phyloP scores from a whole-genome alignment of 2,329 filamentous ascomycete genomes.

The Fusarium camptoceras region DNA sequence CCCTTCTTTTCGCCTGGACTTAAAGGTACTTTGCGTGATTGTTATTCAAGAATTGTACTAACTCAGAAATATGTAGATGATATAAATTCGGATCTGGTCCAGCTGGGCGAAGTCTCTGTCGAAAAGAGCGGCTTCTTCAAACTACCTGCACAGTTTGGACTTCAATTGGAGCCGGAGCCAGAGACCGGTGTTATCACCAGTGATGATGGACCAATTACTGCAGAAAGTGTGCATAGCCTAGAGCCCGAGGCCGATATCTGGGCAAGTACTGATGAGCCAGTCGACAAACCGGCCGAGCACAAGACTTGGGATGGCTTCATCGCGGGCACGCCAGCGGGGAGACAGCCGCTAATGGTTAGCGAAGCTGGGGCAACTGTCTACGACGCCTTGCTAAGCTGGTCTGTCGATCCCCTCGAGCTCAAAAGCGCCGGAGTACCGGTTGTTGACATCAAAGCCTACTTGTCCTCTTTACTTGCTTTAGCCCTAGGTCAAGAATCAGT shows the following conservation, averaged over 20 bases:
- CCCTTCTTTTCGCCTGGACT: slow-evolving; percentile 60
- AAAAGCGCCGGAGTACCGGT: slow-evolving; percentile 55
- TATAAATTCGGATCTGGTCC: slow-evolving; percentile 28
- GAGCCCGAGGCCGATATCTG: slow-evolving; percentile 55
- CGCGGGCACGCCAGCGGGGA: slow-evolving; percentile 50
- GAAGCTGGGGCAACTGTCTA: slow-evolving; percentile 75
- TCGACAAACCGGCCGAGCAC: slow-evolving; percentile 56
- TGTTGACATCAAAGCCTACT: slow-evolving; percentile 62
- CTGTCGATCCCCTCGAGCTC: slow-evolving; percentile 55
- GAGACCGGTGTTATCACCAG: slow-evolving; percentile 11
- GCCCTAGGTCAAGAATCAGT: slow-evolving; percentile 78
- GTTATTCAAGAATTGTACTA: not conserved
- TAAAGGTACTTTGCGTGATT: slow-evolving; percentile 43
- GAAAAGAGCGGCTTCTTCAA: slow-evolving; percentile 51
- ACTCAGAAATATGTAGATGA: slow-evolving; percentile 7
- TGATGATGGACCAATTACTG: slow-evolving; percentile 9
- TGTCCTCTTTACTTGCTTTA: slow-evolving; percentile 71
- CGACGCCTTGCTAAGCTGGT: slow-evolving; percentile 68
- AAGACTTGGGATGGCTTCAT: slow-evolving; percentile 78
- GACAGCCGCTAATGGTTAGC: slow-evolving; percentile 69
- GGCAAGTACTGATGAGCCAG: slow-evolving; percentile 55
- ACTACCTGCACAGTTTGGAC: slow-evolving; percentile 32
- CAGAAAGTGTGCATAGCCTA: slow-evolving; percentile 12
- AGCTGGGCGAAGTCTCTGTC: slow-evolving; percentile 36
- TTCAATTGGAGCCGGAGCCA: slow-evolving; percentile 14